Base-by-base conservation (phyloP, 2,329 filamentous ascomycete species). In the Verticillium nubilum region DNA sequence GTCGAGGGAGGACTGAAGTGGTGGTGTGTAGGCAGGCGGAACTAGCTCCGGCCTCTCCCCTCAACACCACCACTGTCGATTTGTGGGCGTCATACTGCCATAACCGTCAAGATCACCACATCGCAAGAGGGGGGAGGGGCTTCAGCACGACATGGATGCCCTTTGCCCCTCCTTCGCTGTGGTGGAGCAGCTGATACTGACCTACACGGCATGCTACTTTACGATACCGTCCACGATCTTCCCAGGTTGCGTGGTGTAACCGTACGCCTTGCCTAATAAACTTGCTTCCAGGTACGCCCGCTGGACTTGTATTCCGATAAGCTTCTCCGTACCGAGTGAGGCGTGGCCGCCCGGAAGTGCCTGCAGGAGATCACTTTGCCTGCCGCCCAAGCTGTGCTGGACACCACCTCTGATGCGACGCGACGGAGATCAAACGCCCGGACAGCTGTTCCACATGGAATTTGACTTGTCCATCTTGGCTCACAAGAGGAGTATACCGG, bases 331-430 rank as follows among this genome's bases (percentile, higher is more conserved):
- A 12, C n/a, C n/a, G 28, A 54, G 27, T 33, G 26, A 54, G 52
- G 52, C 28, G 52, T 27, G 26, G 26, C 12, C 15, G 52, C 25
- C 52, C 25, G 17, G 29, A 54, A 54, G 52, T 54, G 52, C 52
- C n/a, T 54, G 52, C 52, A 87, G 26, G 15, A 54, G 52, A 54
- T 54, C 52, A 17, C 17, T 19, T 23, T 47, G 37, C 37, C 37
- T 47, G 37, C 37, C 37, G 37, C 37, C 7, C 29, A 31, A 31
- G 37, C 37, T 47, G 37, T 4, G n/a, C 37, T 47, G n/a, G 10
- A 19, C 29, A 31, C 35, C 37, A 12, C 7, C 37, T 47, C 37
- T n/a, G 5, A n/a, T 23, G 19, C 37, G 37, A 47, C 37, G 19
- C 9, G 37, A 25, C 37, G 37, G 19, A 47, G 37, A 47, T 23